phyloP scores from a whole-genome alignment of 805 yeast genomes.

The Hyphopichia homilentoma region DNA sequence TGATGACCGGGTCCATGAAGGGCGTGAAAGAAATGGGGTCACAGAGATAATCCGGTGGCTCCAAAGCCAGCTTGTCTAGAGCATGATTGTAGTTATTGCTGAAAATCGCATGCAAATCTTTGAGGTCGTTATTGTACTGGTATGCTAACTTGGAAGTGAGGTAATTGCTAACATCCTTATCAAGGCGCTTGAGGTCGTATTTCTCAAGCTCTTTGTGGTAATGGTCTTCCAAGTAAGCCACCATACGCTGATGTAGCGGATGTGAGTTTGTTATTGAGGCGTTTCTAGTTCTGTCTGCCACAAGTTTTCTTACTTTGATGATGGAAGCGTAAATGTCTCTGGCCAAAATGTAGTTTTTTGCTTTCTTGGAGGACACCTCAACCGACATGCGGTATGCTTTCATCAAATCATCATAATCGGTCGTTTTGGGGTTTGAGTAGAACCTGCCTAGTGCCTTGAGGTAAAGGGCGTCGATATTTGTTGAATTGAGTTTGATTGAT shows the following conservation, averaged over 20 bases:
- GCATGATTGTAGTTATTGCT: slow-evolving; percentile 14
- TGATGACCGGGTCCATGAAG: slow-evolving; percentile 42
- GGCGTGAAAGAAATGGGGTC: slow-evolving; percentile 42
- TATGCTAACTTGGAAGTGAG: slow-evolving; percentile 6
- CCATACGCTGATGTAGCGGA: slow-evolving; percentile 7
- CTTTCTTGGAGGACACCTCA: slow-evolving; percentile 7
- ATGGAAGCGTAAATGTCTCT: slow-evolving; percentile 12
- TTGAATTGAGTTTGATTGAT: slow-evolving; percentile 11
- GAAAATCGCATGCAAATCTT: slow-evolving; percentile 11
- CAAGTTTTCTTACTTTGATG: slow-evolving; percentile 4
- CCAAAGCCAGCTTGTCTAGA: slow-evolving; percentile 10
- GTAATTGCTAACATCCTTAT: slow-evolving; percentile 2
- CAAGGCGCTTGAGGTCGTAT: slow-evolving; percentile 1
- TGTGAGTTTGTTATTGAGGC: slow-evolving; percentile 2
- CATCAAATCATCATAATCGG: slow-evolving; percentile 9
- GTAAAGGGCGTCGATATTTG: slow-evolving; percentile 13
- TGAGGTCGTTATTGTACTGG: slow-evolving; percentile 7
- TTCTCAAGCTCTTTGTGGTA: slow-evolving; percentile 8
- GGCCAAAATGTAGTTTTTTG: slow-evolving; percentile 10
- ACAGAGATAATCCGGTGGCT: slow-evolving; percentile 34
- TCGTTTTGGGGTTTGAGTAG: slow-evolving; percentile 4
- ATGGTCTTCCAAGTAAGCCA: slow-evolving; percentile 7
- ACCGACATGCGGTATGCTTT: no score
- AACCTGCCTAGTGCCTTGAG: slow-evolving; percentile 8
- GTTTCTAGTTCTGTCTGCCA: slow-evolving; percentile 4